These are phyloP conservation scores for Lavandula angustifolia DNA, from an alignment of 257 asterid species.

Conservation along the genomic window DNA sequence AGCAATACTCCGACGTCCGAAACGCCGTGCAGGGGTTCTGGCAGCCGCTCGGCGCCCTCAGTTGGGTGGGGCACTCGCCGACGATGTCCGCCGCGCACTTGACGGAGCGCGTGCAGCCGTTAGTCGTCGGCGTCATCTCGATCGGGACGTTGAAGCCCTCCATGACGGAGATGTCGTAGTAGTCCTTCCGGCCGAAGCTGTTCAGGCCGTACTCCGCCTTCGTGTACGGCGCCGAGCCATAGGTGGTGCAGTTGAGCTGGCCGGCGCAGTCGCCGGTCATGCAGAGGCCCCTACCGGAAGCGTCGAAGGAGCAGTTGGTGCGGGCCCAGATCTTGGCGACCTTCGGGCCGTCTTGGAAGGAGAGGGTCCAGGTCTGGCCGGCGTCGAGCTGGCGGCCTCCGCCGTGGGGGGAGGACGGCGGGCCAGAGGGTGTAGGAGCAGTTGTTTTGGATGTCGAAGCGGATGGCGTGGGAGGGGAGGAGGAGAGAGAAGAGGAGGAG, in stretches of 20 bases:
- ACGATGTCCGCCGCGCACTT: slow-evolving; percentile 50
- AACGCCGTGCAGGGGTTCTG: slow-evolving; percentile 70
- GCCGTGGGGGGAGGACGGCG: slow-evolving; percentile 48
- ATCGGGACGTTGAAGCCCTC: slow-evolving; percentile 54
- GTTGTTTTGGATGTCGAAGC: slow-evolving; percentile 45
- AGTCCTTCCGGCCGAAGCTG: slow-evolving; percentile 39
- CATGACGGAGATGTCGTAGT: slow-evolving; percentile 46
- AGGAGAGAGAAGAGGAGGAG: slow-evolving; percentile 27
- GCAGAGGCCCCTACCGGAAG: slow-evolving; percentile 48
- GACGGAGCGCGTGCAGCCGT: slow-evolving; percentile 42
- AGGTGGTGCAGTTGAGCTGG: slow-evolving; percentile 36
- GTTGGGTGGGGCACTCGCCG: slow-evolving; percentile 52
- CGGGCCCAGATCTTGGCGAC: slow-evolving; percentile 59
- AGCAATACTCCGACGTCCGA: slow-evolving; percentile 59
- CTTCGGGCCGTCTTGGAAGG: slow-evolving; percentile 27
- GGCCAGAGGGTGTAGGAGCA: slow-evolving; percentile 56
- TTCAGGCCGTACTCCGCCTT: slow-evolving; percentile 53
- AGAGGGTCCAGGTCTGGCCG: slow-evolving; percentile 43
- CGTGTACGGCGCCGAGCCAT: slow-evolving; percentile 48
- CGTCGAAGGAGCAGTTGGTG: slow-evolving; percentile 53
- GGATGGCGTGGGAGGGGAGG: slow-evolving; percentile 38
- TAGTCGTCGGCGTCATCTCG: slow-evolving; percentile 36
- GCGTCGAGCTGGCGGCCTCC: slow-evolving; percentile 53
- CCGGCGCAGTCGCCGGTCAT: slow-evolving; percentile 60
- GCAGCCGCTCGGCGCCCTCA: slow-evolving; percentile 65